Conservation (phyloP, 495 filamentous ascomycete species). For the Penicillium herquei region DNA sequence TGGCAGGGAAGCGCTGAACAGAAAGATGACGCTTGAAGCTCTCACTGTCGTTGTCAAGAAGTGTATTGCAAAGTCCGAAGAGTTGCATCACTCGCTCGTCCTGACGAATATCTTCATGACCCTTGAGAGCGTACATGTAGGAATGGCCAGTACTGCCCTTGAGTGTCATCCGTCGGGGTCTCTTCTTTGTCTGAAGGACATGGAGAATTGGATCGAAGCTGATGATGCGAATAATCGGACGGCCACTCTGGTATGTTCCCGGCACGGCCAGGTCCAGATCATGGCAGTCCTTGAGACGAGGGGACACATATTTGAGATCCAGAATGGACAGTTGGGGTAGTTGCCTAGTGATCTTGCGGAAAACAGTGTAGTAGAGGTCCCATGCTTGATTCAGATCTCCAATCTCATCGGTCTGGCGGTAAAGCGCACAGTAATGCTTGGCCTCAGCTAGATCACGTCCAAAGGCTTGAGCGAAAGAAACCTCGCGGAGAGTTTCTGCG, state of each 20-base stretch:
- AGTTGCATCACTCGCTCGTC: constrained; percentile 99
- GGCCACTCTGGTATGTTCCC: constrained; percentile 87
- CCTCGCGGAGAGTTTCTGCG: constrained; percentile 88
- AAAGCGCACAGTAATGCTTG: constrained; percentile 92
- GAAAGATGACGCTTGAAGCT: constrained; percentile 95
- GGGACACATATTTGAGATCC: constrained; percentile 96
- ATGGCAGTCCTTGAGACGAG: constrained; percentile 76
- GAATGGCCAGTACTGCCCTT: constrained; percentile 81
- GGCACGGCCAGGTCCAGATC: constrained; percentile 90
- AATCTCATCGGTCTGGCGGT: constrained; percentile 78
- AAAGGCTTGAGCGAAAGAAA: constrained; percentile 97
- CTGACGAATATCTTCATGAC: constrained; percentile 97
- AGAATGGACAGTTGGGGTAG: constrained; percentile 85
- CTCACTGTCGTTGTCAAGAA: constrained; percentile 87
- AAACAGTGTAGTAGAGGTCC: constrained; percentile 98
- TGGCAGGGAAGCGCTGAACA: constrained; percentile 91
- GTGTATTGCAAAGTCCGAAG: constrained; percentile 93
- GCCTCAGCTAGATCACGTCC: constrained; percentile 92
- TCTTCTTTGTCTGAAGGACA: constrained; percentile 96
- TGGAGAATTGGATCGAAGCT: constrained; percentile 84
- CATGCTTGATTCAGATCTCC: constrained; percentile 96
- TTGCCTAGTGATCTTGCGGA: constrained; percentile 93
- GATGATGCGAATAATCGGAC: constrained; percentile 79
- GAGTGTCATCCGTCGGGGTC: constrained; percentile 83
- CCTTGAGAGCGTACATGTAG: constrained; percentile 89